These are phyloP conservation scores for Lathyrus oleraceus DNA, from an alignment of 306 rosid species.

Conservation along the genomic window DNA sequence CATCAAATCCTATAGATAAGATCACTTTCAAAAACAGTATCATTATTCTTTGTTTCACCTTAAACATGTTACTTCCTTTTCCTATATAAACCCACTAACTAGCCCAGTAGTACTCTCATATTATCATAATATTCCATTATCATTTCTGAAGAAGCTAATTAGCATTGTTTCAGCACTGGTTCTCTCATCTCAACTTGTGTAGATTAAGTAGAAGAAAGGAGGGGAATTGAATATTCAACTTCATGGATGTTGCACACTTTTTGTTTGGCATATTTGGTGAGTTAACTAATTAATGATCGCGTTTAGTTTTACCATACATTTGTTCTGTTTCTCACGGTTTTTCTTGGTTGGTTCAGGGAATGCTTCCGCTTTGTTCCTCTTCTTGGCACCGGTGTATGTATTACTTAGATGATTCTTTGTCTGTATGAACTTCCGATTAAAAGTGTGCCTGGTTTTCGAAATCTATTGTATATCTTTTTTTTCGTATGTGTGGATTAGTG, in stretches of 20 bases:
- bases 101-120: neutral
- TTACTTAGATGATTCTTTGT: neutral
- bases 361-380: slow-evolving; percentile 88
- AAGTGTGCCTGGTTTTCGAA: neutral
- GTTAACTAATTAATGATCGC: slow-evolving; percentile 18
- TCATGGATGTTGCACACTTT: slow-evolving; percentile 65
- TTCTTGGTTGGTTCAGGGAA: slow-evolving; percentile 57
- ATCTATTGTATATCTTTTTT: neutral
- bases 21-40: slow-evolving; percentile 17
- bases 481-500: too few species aligned
- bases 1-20: slow-evolving; percentile 5
- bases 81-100: slow-evolving; percentile 42
- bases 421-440: neutral
- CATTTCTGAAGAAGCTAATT: slow-evolving; percentile 29
- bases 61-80: slow-evolving; percentile 3
- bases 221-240: slow-evolving; percentile 4
- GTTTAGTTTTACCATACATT: neutral
- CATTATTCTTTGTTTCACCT: neutral
- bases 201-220: neutral
- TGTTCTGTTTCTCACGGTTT: slow-evolving; percentile 28
- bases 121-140: neutral
- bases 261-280: slow-evolving; percentile 77
- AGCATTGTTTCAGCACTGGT: slow-evolving; percentile 9
- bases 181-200: neutral
- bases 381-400: slow-evolving; percentile 80